phyloP scores from a whole-genome alignment of 805 yeast species.

The Candida ficus region DNA sequence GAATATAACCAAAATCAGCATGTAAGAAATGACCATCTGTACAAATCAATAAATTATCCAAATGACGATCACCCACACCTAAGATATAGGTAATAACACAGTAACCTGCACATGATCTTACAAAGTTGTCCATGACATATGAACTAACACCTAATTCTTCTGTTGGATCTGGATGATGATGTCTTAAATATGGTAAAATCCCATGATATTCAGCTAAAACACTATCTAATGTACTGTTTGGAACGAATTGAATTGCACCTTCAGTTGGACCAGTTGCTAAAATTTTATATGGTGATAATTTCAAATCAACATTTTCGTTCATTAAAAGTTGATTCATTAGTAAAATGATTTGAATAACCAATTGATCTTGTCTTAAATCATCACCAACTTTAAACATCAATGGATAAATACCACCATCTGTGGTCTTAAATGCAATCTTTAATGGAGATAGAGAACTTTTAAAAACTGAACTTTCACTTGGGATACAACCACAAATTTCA shows the following conservation, averaged over 20 bases:
- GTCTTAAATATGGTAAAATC: constrained; percentile 63
- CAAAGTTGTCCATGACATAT: constrained; percentile 87
- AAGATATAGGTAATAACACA: constrained; percentile 91
- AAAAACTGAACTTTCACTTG: constrained; percentile 80
- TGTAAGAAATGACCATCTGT: constrained; percentile 92
- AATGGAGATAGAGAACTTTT: constrained; percentile 89
- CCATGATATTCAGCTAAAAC: constrained; percentile 72
- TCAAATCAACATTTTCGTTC: constrained; percentile 86
- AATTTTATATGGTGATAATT: constrained; percentile 83
- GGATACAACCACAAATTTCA: constrained; percentile 65
- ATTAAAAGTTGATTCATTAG: constrained; percentile 85
- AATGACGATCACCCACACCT: constrained; percentile 97
- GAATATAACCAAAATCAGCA: constrained; percentile 94
- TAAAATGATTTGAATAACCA: constrained; percentile 88
- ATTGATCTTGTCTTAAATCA: constrained; percentile 92
- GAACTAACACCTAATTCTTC: constrained; percentile 31
- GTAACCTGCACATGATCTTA: constrained; percentile 94
- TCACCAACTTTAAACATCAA: constrained; percentile 93
- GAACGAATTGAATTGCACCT: constrained; percentile 93
- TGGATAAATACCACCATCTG: constrained; percentile 50
- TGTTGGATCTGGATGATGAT: constrained; percentile 52
- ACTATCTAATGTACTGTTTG: constrained; percentile 81
- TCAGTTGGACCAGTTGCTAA: constrained; percentile 87
- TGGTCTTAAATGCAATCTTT: constrained; percentile 70
- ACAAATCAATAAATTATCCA: constrained; percentile 79